Conservation (phyloP, 768 basidiomycete genomes). For the Termitomyces sp. region DNA sequence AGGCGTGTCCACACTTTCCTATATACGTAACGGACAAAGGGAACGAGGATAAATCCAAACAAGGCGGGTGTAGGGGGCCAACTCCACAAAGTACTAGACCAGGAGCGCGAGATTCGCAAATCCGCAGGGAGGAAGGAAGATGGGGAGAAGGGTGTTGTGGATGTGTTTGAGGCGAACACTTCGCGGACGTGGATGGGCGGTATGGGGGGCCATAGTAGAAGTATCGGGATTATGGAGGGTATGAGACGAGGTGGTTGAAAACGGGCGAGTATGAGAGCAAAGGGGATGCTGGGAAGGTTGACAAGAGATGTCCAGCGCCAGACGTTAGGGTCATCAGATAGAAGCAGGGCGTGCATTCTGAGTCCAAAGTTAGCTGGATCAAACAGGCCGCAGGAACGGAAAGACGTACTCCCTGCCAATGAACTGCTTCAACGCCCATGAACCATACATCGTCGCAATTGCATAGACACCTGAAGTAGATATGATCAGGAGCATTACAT, state of each 20-base stretch:
- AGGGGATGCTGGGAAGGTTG: slow-evolving; percentile 68
- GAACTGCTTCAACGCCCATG: slow-evolving; percentile 63
- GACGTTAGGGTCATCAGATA: slow-evolving; percentile 62
- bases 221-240: slow-evolving; percentile 36
- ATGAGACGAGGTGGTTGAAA: slow-evolving; percentile 30
- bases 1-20: slow-evolving; percentile 31
- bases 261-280: slow-evolving; percentile 61
- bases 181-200: slow-evolving; percentile 26
- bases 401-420: slow-evolving; percentile 57
- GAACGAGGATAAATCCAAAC: slow-evolving; percentile 48
- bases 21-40: slow-evolving; percentile 41
- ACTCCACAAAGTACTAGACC: slow-evolving; percentile 8
- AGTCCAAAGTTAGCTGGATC: neutral
- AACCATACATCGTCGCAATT: slow-evolving; percentile 62
- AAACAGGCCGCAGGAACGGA: neutral
- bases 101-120: slow-evolving; percentile 27
- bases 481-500: neutral
- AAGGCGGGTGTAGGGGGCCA: slow-evolving; percentile 63
- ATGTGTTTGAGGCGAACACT: slow-evolving; percentile 22
- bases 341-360: slow-evolving; percentile 57
- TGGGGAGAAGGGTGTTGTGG: slow-evolving; percentile 15
- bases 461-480: slow-evolving; percentile 30
- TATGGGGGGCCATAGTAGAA: slow-evolving; percentile 42
- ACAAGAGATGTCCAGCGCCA: slow-evolving; percentile 77
- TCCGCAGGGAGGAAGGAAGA: slow-evolving; percentile 20